Conservation (phyloP, 1,139 yeast species). For the Kodamaea fungicola region DNA sequence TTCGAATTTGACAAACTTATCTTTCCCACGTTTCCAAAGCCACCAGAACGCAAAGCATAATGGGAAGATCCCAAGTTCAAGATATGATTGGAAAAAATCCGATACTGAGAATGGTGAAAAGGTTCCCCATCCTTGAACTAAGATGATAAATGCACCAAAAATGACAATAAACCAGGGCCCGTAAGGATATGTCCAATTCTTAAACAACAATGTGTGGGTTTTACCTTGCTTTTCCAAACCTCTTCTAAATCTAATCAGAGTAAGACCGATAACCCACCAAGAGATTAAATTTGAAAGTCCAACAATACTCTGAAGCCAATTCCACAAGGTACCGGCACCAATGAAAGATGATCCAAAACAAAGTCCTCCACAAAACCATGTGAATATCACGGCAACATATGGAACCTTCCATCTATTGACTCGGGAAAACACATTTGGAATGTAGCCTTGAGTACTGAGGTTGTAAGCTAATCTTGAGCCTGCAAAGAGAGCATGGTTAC, state of each 20-base stretch:
- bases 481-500: constrained; percentile 44
- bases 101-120: constrained; percentile 46
- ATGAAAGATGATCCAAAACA: constrained; percentile 44
- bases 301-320: constrained; percentile 43
- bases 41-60: constrained; percentile 39
- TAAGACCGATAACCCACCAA: constrained; percentile 42
- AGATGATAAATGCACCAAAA: constrained; percentile 32
- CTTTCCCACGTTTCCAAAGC: constrained; percentile 42
- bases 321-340: constrained; percentile 42
- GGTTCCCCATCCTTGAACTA: constrained; percentile 49
- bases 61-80: constrained; percentile 40
- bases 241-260: constrained; percentile 37
- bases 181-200: constrained; percentile 41
- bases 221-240: constrained; percentile 37
- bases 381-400: constrained; percentile 37
- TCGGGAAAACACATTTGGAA: constrained; percentile 34
- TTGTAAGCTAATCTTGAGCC: constrained; percentile 42
- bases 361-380: constrained; percentile 42
- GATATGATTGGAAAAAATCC: constrained; percentile 34
- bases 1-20: constrained; percentile 42
- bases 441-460: constrained; percentile 39
- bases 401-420: constrained; percentile 36
- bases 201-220: constrained; percentile 31
- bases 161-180: constrained; percentile 41
- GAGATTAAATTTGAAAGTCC: constrained; percentile 43